phyloP scores from a whole-genome alignment of 208 protist species.

The Trypanosomatidae sp. region DNA sequence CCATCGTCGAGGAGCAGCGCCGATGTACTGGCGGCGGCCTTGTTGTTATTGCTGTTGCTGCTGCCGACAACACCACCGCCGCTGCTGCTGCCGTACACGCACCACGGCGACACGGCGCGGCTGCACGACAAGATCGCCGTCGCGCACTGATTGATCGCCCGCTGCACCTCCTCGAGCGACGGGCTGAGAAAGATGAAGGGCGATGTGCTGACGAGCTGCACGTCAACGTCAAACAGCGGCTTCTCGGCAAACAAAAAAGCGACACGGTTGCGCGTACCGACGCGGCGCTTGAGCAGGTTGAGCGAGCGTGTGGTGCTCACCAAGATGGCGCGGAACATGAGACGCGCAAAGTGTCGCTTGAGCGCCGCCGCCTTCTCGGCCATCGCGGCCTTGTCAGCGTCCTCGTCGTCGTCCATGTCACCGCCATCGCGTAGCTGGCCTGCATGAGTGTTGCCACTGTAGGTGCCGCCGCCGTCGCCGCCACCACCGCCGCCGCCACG shows the following conservation, averaged over 20 bases:
- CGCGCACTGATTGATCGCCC: constrained; percentile 90
- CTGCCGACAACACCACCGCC: too few species aligned
- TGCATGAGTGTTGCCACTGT: background rate
- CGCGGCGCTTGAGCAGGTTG: constrained; percentile 87
- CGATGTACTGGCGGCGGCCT: too few species aligned
- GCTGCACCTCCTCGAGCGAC: constrained; percentile 91
- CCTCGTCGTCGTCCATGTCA: constrained; percentile 40
- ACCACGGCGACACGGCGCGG: constrained; percentile 84
- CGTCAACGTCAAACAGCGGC: constrained; percentile 93
- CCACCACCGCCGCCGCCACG: constrained; percentile 15
- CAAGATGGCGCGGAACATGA: constrained; percentile 89
- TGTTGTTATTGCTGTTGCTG: background rate
- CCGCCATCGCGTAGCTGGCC: constrained; percentile 6
- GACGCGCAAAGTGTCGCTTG: constrained; percentile 82
- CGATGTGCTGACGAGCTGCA: constrained; percentile 87
- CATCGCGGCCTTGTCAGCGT: constrained; percentile 39
- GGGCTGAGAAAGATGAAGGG: constrained; percentile 90
- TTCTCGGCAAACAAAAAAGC: constrained; percentile 87
- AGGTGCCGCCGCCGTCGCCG: constrained; percentile 77
- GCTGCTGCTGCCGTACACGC: too few species aligned
- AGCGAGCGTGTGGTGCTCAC: constrained; percentile 84
- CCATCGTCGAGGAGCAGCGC: background rate
- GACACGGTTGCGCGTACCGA: constrained; percentile 84
- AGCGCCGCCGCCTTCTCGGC: constrained; percentile 70
- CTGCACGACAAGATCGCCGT: constrained; percentile 86